Evolutionary conservation across 192 early-diverging fungal genomes (phyloP), one percentile per base, ranked within the genome.

Genomic region (Allomyces macrogynus): DNA sequence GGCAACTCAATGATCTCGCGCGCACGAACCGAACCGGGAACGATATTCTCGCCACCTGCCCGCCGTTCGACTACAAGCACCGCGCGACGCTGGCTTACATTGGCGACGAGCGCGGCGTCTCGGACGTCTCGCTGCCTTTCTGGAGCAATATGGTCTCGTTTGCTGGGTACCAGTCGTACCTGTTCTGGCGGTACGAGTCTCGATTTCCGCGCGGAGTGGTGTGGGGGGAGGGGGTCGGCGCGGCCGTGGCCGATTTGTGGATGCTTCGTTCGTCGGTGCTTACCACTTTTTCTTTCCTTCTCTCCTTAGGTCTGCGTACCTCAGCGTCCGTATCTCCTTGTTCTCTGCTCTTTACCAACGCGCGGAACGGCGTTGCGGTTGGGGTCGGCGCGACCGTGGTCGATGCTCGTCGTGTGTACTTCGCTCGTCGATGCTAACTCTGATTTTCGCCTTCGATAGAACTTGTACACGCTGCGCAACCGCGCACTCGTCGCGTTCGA

Each of bases 91-190:
- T 95, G 60, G 91, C 90, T 18, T 94, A 96, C 72, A 87, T 96
- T 77, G 90, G 92, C 11, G 81, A 81, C n/a, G 93, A 97, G 67
- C 85, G 87, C 74, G 93, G 92, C 43, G 92, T 96, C 75, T 92
- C 92, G 5, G 92, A 97, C 12, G 49, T 57, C 2, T 14, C 12
- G 49, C 20, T 57, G 49, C 49, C 49, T 0, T 20, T 57, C 49
- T 20, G 12, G 16, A n/a, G 49, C 49, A 57, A 57, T 3, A 57
- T 57, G 49, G 20, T 57, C 20, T 57, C 49, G 3, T 14, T 57
- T 14, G 12, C 49, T 3, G 49, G 49, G 49, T 57, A 57, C 49
- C 49, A 57, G 49, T 86, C 84, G 10, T 89, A 81, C 72, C 79
- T 86, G 68, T 87, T 87, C 80, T 87, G 85, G 87, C 78, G 85